Evolutionary conservation across 495 filamentous ascomycete species (phyloP), one percentile per base, ranked within the genome.

Genomic region (Penicillium flavigenum): DNA sequence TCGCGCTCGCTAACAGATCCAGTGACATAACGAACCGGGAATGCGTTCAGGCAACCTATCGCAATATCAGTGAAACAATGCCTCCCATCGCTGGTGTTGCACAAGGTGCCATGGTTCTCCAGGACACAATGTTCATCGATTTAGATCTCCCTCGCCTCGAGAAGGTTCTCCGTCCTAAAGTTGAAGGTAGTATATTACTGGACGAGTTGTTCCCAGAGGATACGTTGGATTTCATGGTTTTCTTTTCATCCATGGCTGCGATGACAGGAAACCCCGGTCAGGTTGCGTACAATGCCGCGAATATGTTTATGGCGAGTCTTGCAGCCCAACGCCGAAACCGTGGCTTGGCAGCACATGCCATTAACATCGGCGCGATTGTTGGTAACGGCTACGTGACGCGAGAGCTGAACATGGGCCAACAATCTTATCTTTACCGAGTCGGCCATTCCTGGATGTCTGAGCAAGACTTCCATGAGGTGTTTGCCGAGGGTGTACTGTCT

Each of bases 311-410:
- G 75, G 75, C 61, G n/a, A 63, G 66, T 38, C 42, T 82, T 1
- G 76, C 73, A 0, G 61, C 58, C 3, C 63, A 79, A 34, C 64
- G 80, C 1, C 57, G 66, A 42, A 53, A 56, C n/a, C 60, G 63
- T 34, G 67, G 72, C 46, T 14, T 81, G 2, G 69, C 73, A 4
- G 75, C 68, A 0, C 79, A 79, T 8, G 77, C 77, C 2, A 71
- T 86, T 52, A 75, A 85, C 53, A 83, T 87, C 39, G 83, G 81
- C 8, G 75, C 76, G 3, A 76, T 87, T 32, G 75, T 81, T 17
- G 85, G 83, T 1, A 69, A 81, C 16, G 84, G 84, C 0, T 83
- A 83, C 50, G 62, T 85, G n/a, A 63, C 60, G 0, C 52, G 67
- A 26, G 62, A 67, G 29, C 47, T 63, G 0, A 63, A 63, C 60